Conservation (phyloP, 2,329 filamentous ascomycete species). For the Pseudocercospora musae region DNA sequence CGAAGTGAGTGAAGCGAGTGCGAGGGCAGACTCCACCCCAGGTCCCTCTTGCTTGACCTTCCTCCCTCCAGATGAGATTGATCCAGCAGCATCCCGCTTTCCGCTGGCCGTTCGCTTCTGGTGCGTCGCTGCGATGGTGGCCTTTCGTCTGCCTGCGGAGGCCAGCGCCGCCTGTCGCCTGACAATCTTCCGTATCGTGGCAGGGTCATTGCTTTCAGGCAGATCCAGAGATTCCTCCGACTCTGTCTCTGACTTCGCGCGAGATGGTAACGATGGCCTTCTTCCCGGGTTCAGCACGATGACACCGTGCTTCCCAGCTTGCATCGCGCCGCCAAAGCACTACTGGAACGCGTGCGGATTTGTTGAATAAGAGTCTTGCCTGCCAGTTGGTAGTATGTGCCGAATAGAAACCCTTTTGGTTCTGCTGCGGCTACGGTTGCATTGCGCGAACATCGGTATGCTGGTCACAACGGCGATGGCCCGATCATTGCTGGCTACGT, state of each 20-base stretch:
- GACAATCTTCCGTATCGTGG: slow-evolving; percentile 18
- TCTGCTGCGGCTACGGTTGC: background rate
- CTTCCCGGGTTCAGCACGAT: slow-evolving; percentile 13
- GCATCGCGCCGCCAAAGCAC: background rate
- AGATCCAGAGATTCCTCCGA: slow-evolving; percentile 4
- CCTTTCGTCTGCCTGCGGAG: slow-evolving; percentile 16
- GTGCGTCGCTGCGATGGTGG: slow-evolving; percentile 17
- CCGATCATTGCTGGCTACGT: background rate
- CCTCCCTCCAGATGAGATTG: background rate
- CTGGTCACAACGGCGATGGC: background rate
- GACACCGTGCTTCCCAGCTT: slow-evolving; percentile 13
- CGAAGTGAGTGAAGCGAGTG: background rate
- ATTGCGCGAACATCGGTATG: background rate
- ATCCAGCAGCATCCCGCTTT: background rate
- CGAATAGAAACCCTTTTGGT: background rate
- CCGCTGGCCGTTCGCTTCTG: slow-evolving; percentile 9
- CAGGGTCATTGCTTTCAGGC: slow-evolving; percentile 20
- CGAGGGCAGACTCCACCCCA: background rate
- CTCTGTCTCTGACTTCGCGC: slow-evolving; percentile 6
- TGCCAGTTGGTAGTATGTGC: background rate
- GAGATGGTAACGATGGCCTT: slow-evolving; percentile 7
- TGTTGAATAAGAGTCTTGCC: background rate
- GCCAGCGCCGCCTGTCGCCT: slow-evolving; percentile 19
- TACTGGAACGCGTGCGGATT: background rate
- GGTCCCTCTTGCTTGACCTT: background rate